A percentile compares a stretch with the other conserved stretches of the same genome.
Conservation (phyloP, 2,329 filamentous ascomycete species). For the Xylaria sp. region DNA sequence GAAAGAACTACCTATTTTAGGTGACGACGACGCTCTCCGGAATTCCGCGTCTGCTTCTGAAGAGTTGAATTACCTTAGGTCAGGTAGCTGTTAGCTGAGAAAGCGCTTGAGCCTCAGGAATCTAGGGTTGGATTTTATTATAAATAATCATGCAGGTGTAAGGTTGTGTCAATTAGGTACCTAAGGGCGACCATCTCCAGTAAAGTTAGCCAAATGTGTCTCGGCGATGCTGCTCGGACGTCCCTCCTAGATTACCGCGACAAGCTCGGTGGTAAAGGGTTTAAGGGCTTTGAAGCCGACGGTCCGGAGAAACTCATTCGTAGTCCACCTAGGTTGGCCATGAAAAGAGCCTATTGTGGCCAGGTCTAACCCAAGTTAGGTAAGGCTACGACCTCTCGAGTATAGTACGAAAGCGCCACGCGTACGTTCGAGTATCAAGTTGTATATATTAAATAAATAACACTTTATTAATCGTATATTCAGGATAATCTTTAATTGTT, state of each 20-base stretch:
- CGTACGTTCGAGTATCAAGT: too few relatives aligned
- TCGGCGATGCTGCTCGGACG: conserved; percentile 16
- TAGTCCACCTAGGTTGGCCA: too few relatives aligned
- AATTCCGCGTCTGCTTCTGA: background rate
- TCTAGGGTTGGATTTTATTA: background rate
- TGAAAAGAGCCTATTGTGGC: too few relatives aligned
- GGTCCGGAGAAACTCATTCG: conserved; percentile 28
- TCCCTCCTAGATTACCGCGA: conserved; percentile 17
- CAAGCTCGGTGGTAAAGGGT: conserved; percentile 33
- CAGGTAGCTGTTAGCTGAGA: background rate
- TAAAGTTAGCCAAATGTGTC: background rate
- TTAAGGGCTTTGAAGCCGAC: conserved; percentile 25
- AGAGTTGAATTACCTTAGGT: background rate
- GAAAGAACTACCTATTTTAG: background rate
- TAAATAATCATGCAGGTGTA: background rate
- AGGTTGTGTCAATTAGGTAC: background rate
- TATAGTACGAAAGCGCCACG: too few relatives aligned
- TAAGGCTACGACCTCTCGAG: too few relatives aligned
- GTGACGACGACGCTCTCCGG: background rate
- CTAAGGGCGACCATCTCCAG: background rate
- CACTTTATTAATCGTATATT: too few relatives aligned
- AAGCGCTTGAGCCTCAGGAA: too few relatives aligned
- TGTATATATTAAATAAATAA: too few relatives aligned
- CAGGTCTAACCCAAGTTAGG: too few relatives aligned
- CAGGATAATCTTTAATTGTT: too few relatives aligned